phyloP scores from a whole-genome alignment of 371 early-diverging fungal species.

The Dinochytrium kinnereticum region DNA sequence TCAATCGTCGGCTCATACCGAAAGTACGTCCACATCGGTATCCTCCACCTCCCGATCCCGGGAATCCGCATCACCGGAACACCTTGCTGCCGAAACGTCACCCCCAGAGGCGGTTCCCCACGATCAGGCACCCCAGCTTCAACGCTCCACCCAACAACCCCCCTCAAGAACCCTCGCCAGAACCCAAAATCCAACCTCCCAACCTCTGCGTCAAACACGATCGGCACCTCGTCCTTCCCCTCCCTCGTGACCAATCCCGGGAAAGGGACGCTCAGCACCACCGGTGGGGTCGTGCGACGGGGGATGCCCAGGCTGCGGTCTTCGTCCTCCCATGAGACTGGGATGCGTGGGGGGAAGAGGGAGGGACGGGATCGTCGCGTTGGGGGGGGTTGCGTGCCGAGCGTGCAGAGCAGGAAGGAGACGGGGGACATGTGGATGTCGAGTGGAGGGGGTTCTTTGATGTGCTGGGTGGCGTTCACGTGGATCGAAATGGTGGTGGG shows the following conservation, averaged over 20 bases:
- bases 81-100: slow-evolving; percentile 4
- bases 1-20: background rate
- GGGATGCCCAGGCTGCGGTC: background rate
- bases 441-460: slow-evolving; percentile 4
- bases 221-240: background rate
- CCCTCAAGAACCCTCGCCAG: no score
- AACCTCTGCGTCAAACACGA: background rate
- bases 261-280: slow-evolving; percentile 6
- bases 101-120: no score
- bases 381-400: slow-evolving; percentile 1
- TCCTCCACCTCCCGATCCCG: background rate
- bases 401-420: background rate
- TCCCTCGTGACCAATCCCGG: background rate
- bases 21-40: slow-evolving; percentile 14
- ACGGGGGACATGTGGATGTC: slow-evolving; percentile 8
- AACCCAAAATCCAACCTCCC: no score
- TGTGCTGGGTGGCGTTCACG: slow-evolving; percentile 8
- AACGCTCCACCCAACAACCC: no score
- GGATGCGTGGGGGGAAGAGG: background rate
- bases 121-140: no score
- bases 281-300: background rate
- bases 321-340: slow-evolving; percentile 15
- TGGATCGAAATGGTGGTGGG: background rate
- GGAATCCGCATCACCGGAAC: slow-evolving; percentile 1
- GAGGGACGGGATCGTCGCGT: background rate